Conservation (phyloP, 169 alveolate genomes). For the Babesia gibsoni region DNA sequence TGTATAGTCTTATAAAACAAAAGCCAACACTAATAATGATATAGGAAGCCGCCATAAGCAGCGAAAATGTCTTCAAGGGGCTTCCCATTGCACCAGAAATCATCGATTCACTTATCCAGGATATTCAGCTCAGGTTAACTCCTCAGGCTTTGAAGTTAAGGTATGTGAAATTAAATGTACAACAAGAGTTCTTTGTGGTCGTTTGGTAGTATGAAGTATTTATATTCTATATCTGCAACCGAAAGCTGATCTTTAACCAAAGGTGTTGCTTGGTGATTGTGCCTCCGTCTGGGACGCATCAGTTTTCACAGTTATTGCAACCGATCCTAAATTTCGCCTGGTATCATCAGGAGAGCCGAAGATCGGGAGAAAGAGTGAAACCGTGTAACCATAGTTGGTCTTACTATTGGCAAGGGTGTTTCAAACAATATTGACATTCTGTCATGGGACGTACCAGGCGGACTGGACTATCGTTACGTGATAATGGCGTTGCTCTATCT, state of each 20-base stretch:
- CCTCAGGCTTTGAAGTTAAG: constrained; percentile 89
- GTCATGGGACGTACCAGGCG: too few relatives aligned
- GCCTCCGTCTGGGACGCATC: too few relatives aligned
- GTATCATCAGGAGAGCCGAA: constrained; percentile 51
- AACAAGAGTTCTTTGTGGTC: too few relatives aligned
- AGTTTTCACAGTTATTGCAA: too few relatives aligned
- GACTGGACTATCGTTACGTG: too few relatives aligned
- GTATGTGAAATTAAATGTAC: constrained; percentile 9
- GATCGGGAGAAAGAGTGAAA: constrained; percentile 58
- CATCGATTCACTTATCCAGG: constrained; percentile 81
- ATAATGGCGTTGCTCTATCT: neutral
- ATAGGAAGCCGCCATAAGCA: constrained; percentile 88
- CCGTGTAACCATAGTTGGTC: constrained; percentile 56
- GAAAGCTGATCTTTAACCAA: too few relatives aligned
- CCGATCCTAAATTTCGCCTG: constrained; percentile 60
- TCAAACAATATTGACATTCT: constrained; percentile 44
- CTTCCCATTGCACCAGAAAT: constrained; percentile 82
- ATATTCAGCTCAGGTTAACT: constrained; percentile 82
- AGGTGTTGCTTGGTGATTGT: too few relatives aligned
- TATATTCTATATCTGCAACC: too few relatives aligned
- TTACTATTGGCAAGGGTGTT: constrained; percentile 55
- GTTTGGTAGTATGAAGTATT: too few relatives aligned
- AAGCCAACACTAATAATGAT: too few relatives aligned
- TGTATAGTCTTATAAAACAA: neutral
- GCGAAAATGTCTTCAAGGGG: constrained; percentile 86